Percentiles rank a stretch among this genome's conserved stretches.
These are phyloP conservation scores for Gaertneriomyces semiglobifer DNA, from an alignment of 192 early-diverging fungal genomes.

Conservation along the genomic window DNA sequence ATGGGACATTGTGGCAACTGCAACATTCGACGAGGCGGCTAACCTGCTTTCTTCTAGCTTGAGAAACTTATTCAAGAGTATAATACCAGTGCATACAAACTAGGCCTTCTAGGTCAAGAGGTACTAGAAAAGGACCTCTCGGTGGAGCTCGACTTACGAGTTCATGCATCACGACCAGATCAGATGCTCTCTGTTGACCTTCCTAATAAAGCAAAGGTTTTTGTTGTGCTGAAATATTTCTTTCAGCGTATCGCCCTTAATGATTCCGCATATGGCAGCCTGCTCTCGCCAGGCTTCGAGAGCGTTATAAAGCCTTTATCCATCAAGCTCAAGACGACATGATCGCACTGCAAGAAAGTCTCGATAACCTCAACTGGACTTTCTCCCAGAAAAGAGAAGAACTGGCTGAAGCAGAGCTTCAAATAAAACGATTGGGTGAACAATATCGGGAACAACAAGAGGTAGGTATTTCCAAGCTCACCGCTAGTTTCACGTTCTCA, in stretches of 20 bases:
- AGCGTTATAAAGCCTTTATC: conserved; percentile 33
- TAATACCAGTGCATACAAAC: conserved; percentile 46
- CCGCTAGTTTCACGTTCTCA: neutral
- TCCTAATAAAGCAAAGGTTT: conserved; percentile 38
- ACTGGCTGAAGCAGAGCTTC: conserved; percentile 32
- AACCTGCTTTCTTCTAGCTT: conserved; percentile 20
- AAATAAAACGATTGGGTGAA: conserved; percentile 33
- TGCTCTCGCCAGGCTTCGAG: conserved; percentile 26
- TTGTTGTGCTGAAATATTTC: neutral
- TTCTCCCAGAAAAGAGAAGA: conserved; percentile 44
- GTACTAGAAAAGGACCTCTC: conserved; percentile 14
- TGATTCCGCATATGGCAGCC: conserved; percentile 27
- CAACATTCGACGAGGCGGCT: neutral
- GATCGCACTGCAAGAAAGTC: conserved; percentile 45
- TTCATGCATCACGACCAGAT: conserved; percentile 33
- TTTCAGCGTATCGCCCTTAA: neutral
- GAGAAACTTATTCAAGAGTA: conserved; percentile 52
- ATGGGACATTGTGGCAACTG: neutral
- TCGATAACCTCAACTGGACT: conserved; percentile 40
- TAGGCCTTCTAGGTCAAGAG: conserved; percentile 30
- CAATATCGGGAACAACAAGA: conserved; percentile 49
- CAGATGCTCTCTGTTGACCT: conserved; percentile 41
- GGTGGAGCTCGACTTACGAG: conserved; percentile 42
- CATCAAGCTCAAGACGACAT: conserved; percentile 37
- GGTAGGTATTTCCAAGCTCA: conserved; percentile 22